phyloP scores from a whole-genome alignment of 495 filamentous ascomycete genomes.

The Daldinia caldariorum region DNA sequence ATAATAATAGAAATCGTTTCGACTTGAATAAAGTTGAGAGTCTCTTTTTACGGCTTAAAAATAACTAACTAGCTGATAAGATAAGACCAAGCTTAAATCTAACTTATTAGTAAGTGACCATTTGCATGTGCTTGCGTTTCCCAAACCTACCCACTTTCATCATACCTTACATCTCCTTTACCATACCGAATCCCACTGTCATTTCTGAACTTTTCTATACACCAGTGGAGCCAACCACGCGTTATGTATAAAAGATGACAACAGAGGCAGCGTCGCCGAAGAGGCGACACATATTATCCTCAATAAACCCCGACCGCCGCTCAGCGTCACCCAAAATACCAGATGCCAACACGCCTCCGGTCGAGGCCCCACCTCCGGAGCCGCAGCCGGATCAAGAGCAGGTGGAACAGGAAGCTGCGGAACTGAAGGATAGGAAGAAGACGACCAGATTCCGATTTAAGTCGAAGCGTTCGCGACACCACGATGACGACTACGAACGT shows the following conservation, averaged over 20 bases:
- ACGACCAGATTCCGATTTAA: constrained; percentile 70
- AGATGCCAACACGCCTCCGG: constrained; percentile 3
- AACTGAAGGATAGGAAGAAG: constrained; percentile 40
- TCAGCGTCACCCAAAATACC: constrained; percentile 33
- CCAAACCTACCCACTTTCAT: constrained; percentile 6
- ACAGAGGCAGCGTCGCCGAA: constrained; percentile 54
- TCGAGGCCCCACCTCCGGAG: constrained; percentile 32
- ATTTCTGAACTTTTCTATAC: not conserved
- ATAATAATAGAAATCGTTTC: too few relatives aligned
- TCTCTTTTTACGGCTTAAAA: too few relatives aligned
- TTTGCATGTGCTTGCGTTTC: not conserved
- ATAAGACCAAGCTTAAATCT: constrained; percentile 3
- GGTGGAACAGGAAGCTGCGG: constrained; percentile 25
- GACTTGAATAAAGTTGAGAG: too few relatives aligned
- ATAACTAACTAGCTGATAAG: not conserved
- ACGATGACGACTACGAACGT: constrained; percentile 28
- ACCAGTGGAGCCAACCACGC: not conserved
- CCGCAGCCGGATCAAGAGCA: constrained; percentile 32
- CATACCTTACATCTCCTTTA: not conserved
- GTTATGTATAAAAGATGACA: constrained; percentile 46
- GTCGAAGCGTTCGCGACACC: constrained; percentile 44
- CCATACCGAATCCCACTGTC: constrained; percentile 6
- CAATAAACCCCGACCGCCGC: constrained; percentile 51
- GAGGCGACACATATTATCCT: constrained; percentile 57
- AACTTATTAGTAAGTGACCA: too few relatives aligned